These are phyloP conservation scores for Amylostereum areolatum DNA, from an alignment of 1,284 basidiomycete species.

Conservation along the genomic window DNA sequence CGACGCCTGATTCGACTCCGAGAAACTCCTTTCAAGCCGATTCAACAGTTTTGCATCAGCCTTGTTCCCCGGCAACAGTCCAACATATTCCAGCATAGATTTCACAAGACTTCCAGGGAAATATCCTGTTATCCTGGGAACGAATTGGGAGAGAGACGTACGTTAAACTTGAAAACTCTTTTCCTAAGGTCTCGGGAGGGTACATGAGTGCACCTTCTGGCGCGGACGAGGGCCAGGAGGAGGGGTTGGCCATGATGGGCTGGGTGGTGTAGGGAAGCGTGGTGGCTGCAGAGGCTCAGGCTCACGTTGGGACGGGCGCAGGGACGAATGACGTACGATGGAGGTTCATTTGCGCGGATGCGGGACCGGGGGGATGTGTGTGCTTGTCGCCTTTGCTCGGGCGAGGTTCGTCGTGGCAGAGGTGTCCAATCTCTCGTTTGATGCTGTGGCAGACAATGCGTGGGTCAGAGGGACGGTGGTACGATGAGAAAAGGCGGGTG, in stretches of 20 bases:
- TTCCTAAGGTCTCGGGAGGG: constrained; percentile 65
- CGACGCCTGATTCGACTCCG: too few species aligned
- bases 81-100: too few species aligned
- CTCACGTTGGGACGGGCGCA: constrained; percentile 8
- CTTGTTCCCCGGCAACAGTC: too few species aligned
- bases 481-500: too few species aligned
- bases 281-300: constrained; percentile 17
- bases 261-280: constrained; percentile 5
- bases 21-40: too few species aligned
- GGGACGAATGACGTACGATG: constrained; percentile 11
- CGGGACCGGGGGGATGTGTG: constrained; percentile 17
- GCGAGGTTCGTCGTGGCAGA: constrained; percentile 83
- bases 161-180: constrained; percentile 79
- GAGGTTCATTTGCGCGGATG: constrained; percentile 18
- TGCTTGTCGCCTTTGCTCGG: constrained; percentile 43
- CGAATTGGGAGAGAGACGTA: constrained; percentile 29
- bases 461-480: too few species aligned
- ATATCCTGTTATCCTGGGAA: too few species aligned
- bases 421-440: constrained; percentile 86
- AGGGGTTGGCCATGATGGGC: constrained; percentile 14
- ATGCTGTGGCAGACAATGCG: constrained; percentile 48
- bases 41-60: too few species aligned
- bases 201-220: constrained; percentile 51
- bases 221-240: constrained; percentile 48
- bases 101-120: too few species aligned